Percentiles rank a stretch among this genome's conserved stretches.
These are phyloP conservation scores for Lepiota brunneoincarnata DNA, from an alignment of 768 basidiomycete species.

Conservation along the genomic window DNA sequence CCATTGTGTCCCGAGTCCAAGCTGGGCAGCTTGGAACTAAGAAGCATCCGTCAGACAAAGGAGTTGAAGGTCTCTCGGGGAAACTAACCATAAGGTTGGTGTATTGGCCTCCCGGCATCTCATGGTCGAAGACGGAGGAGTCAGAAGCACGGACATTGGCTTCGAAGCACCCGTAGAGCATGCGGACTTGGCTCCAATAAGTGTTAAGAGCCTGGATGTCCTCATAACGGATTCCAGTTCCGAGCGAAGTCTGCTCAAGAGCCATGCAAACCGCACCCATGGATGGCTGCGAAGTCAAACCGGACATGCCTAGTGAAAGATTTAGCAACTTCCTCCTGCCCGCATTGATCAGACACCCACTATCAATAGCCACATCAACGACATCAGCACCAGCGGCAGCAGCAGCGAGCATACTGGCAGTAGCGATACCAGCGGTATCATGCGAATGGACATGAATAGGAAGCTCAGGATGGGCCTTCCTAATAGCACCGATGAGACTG, in stretches of 20 bases:
- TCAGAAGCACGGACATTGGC: conserved; percentile 97
- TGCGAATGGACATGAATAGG: conserved; percentile 99
- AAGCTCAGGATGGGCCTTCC: conserved; percentile 94
- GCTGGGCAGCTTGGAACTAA: conserved; percentile 97
- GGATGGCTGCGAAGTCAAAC: conserved; percentile 95
- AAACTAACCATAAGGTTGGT: conserved; percentile 85
- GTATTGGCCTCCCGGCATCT: conserved; percentile 98
- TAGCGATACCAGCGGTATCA: conserved; percentile 97
- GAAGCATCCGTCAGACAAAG: conserved; percentile 18
- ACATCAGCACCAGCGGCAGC: conserved; percentile 98
- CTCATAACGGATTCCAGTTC: conserved; percentile 94
- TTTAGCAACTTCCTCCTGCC: conserved; percentile 4
- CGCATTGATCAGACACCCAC: conserved; percentile 43
- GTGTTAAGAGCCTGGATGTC: conserved; percentile 96
- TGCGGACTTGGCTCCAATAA: conserved; percentile 97
- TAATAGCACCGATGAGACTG: conserved; percentile 91
- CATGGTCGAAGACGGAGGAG: conserved; percentile 97
- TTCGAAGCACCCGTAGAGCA: conserved; percentile 96
- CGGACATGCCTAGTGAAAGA: conserved; percentile 80
- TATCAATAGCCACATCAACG: conserved; percentile 98
- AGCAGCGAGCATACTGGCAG: conserved; percentile 95
- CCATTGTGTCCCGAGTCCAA: conserved; percentile 98
- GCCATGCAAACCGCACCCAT: conserved; percentile 98
- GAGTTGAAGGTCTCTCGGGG: conserved; percentile 10
- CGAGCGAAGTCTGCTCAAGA: conserved; percentile 89